These are phyloP conservation scores for Megacollybia marginata DNA, from an alignment of 768 basidiomycete species.

Conservation along the genomic window DNA sequence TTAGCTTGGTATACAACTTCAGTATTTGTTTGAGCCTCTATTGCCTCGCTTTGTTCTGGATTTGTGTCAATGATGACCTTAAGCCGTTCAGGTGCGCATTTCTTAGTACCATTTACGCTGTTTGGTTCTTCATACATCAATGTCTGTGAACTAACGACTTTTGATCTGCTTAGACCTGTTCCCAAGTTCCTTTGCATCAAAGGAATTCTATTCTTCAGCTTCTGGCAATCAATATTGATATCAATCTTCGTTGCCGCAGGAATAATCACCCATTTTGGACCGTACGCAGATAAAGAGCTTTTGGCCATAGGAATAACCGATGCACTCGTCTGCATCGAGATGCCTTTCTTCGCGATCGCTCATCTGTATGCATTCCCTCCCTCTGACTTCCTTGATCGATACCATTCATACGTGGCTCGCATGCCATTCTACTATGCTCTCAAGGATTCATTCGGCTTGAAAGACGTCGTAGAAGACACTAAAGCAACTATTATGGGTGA, in stretches of 20 bases:
- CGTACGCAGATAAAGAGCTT: constrained; percentile 81
- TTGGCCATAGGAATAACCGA: constrained; percentile 90
- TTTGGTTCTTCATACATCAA: constrained; percentile 1
- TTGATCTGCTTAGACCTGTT: constrained; percentile 51
- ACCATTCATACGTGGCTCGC: constrained; percentile 66
- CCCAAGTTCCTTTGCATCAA: constrained; percentile 99
- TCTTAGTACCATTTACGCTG: background rate
- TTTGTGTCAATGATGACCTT: constrained; percentile 82
- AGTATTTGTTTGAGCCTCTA: constrained; percentile 78
- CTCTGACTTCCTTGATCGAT: constrained; percentile 74
- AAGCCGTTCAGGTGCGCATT: constrained; percentile 69
- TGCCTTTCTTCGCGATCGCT: constrained; percentile 94
- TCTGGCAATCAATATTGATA: constrained; percentile 90
- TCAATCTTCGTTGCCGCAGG: constrained; percentile 84
- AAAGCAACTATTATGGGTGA: constrained; percentile 77
- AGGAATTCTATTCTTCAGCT: constrained; percentile 96
- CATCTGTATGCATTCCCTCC: constrained; percentile 95
- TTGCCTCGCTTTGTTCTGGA: constrained; percentile 96
- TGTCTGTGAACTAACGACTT: background rate
- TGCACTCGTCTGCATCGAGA: constrained; percentile 89
- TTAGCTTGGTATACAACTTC: constrained; percentile 78
- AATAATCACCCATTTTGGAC: constrained; percentile 71
- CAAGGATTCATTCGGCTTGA: constrained; percentile 79
- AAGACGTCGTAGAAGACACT: constrained; percentile 83
- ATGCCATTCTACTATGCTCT: constrained; percentile 86